Conservation (phyloP, 768 basidiomycete genomes). For the Kwoniella sp. region DNA sequence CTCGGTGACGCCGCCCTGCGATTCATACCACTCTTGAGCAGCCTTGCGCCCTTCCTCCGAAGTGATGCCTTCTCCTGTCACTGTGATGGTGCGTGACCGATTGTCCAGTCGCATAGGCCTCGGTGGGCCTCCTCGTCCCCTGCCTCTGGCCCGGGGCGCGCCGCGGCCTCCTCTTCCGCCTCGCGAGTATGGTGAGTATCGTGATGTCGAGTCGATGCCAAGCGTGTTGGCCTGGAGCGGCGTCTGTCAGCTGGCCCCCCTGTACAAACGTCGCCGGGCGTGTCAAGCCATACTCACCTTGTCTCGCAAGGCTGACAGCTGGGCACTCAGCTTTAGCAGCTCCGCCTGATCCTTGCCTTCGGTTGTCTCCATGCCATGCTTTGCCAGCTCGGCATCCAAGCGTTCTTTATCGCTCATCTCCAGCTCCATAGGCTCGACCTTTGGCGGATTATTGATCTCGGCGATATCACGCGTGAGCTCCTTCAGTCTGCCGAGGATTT, state of each 20-base stretch:
- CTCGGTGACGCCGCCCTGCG: slow-evolving; percentile 47
- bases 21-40: slow-evolving; percentile 80
- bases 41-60: slow-evolving; percentile 56
- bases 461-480: slow-evolving; percentile 78
- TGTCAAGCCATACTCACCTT: slow-evolving; percentile 52
- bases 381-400: slow-evolving; percentile 78
- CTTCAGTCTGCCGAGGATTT: slow-evolving; percentile 68
- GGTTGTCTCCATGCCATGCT: slow-evolving; percentile 55
- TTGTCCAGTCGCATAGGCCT: slow-evolving; percentile 85
- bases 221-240: slow-evolving; percentile 60
- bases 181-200: slow-evolving; percentile 45
- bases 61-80: slow-evolving; percentile 62
- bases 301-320: slow-evolving; percentile 49
- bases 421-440: slow-evolving; percentile 34
- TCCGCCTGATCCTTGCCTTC: slow-evolving; percentile 39
- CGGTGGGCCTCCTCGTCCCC: slow-evolving; percentile 59
- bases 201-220: slow-evolving; percentile 50
- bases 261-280: neutral
- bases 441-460: slow-evolving; percentile 44
- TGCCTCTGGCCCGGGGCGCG: slow-evolving; percentile 59
- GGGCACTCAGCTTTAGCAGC: slow-evolving; percentile 36
- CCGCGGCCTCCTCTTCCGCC: slow-evolving; percentile 33
- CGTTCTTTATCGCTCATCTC: slow-evolving; percentile 33
- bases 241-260: slow-evolving; percentile 65
- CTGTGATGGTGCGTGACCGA: slow-evolving; percentile 70